Percentiles rank a stretch among this genome's conserved stretches.
phyloP scores from a whole-genome alignment of 2,329 filamentous ascomycete species.

The Penicillium corylophilum region DNA sequence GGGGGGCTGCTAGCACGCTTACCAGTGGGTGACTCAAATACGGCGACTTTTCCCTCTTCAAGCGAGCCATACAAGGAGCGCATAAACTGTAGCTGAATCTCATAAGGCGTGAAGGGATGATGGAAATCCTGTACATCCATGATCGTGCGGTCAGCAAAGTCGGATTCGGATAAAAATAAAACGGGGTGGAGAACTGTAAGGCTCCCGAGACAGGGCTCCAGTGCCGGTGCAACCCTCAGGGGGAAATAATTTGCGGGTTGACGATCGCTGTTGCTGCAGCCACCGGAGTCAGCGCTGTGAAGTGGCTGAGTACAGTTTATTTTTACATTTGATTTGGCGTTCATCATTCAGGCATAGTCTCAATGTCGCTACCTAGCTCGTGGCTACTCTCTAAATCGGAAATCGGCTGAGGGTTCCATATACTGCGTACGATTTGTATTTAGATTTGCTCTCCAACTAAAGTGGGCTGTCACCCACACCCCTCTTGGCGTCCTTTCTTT shows the following conservation, averaged over 20 bases:
- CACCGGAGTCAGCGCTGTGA: background rate
- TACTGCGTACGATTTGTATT: background rate
- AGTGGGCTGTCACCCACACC: background rate
- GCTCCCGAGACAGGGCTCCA: slow-evolving; percentile 4
- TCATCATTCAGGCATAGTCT: no score
- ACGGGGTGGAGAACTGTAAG: slow-evolving; percentile 11
- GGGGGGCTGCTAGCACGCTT: slow-evolving; percentile 39
- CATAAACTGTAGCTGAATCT: slow-evolving; percentile 89
- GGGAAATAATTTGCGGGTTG: slow-evolving; percentile 8
- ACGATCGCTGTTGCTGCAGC: background rate
- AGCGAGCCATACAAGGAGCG: slow-evolving; percentile 74
- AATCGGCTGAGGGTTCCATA: background rate
- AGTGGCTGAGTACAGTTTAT: background rate
- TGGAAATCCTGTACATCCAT: slow-evolving; percentile 64
- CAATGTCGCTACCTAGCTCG: no score
- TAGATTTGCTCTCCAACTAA: background rate
- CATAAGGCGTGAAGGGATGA: slow-evolving; percentile 83
- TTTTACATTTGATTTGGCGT: background rate
- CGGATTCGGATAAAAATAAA: slow-evolving; percentile 15
- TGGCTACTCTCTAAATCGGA: no score
- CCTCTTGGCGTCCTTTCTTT: background rate
- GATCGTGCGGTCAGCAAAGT: background rate
- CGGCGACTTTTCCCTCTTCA: slow-evolving; percentile 75
- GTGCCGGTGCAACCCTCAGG: slow-evolving; percentile 1
- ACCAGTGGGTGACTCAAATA: slow-evolving; percentile 92